Percentiles rank a stretch among this genome's conserved stretches.
Evolutionary conservation across 2,329 filamentous ascomycete species (phyloP).

Genomic region (Fusarium penzigii): DNA sequence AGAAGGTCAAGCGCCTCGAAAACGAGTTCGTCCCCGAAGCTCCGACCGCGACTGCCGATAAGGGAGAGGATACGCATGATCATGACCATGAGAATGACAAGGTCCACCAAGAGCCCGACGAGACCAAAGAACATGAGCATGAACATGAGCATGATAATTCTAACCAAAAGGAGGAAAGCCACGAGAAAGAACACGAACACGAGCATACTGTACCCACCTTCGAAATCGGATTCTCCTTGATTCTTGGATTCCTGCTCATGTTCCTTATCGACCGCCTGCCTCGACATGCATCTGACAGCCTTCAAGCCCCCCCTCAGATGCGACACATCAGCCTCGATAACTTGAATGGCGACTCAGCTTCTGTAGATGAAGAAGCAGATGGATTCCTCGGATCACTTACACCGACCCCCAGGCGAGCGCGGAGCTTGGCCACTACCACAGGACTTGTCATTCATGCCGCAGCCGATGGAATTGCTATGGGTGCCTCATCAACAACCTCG

Average conservation of each 20-base stretch:
- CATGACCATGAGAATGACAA: conserved; percentile 5
- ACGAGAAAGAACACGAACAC: conserved; percentile 33
- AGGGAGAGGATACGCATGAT: conserved; percentile 8
- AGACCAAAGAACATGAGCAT: conserved; percentile 27
- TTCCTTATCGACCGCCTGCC: conserved; percentile 90
- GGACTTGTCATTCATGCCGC: conserved; percentile 95
- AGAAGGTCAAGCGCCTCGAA: conserved; percentile 14
- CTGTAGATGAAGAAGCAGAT: conserved; percentile 57
- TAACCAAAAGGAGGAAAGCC: too few relatives aligned
- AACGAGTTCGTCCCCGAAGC: conserved; percentile 14
- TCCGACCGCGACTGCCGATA: conserved; percentile 12
- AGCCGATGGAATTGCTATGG: conserved; percentile 93
- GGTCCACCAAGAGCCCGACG: conserved; percentile 13
- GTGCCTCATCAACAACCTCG: conserved; percentile 77
- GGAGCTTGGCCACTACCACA: conserved; percentile 79
- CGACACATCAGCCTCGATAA: conserved; percentile 89
- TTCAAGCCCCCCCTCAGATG: conserved; percentile 66
- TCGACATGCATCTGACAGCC: conserved; percentile 65
- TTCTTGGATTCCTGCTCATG: conserved; percentile 93
- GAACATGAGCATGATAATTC: conserved; percentile 33
- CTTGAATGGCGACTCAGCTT: conserved; percentile 56
- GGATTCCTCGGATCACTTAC: conserved; percentile 60
- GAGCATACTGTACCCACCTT: conserved; percentile 56
- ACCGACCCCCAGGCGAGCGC: conserved; percentile 58
- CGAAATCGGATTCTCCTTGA: conserved; percentile 84